Conservation (phyloP, 768 basidiomycete species). For the Boletus insuetus region DNA sequence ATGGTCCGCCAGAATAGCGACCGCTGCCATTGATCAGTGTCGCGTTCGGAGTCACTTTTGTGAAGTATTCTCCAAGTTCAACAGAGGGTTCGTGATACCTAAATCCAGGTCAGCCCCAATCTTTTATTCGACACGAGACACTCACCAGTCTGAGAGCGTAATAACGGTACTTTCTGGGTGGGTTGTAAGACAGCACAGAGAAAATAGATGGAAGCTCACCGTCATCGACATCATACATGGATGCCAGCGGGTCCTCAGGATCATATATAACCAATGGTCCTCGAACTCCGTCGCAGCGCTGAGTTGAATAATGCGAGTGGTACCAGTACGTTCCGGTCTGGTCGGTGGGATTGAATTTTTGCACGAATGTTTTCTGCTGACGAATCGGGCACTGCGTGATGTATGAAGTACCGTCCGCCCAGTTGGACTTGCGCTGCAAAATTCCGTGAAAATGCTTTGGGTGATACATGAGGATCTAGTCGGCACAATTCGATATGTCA, state of each 20-base stretch:
- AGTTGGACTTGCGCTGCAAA: constrained; percentile 4
- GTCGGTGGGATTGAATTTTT: constrained; percentile 29
- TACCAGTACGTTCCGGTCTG: constrained; percentile 44
- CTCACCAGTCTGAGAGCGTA: constrained; percentile 4
- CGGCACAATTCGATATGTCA: constrained; percentile 1
- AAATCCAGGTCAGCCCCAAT: background rate
- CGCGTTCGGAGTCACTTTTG: background rate
- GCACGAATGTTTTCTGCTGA: constrained; percentile 30
- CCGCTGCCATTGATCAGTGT: constrained; percentile 6
- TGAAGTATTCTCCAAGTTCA: background rate
- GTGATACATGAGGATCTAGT: constrained; percentile 1
- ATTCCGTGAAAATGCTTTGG: constrained; percentile 6
- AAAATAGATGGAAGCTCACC: constrained; percentile 15
- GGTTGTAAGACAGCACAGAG: background rate
- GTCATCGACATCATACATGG: constrained; percentile 44
- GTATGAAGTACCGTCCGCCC: constrained; percentile 1
- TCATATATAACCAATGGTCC: constrained; percentile 26
- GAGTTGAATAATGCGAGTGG: constrained; percentile 20
- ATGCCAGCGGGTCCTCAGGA: background rate
- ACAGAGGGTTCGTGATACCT: constrained; percentile 6
- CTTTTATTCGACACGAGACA: background rate
- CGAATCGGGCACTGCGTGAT: constrained; percentile 6
- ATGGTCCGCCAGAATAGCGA: constrained; percentile 4
- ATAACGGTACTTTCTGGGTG: constrained; percentile 37
- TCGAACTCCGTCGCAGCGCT: constrained; percentile 14